Conservation (phyloP, 345 rosid genomes). For the Microcos paniculata region DNA sequence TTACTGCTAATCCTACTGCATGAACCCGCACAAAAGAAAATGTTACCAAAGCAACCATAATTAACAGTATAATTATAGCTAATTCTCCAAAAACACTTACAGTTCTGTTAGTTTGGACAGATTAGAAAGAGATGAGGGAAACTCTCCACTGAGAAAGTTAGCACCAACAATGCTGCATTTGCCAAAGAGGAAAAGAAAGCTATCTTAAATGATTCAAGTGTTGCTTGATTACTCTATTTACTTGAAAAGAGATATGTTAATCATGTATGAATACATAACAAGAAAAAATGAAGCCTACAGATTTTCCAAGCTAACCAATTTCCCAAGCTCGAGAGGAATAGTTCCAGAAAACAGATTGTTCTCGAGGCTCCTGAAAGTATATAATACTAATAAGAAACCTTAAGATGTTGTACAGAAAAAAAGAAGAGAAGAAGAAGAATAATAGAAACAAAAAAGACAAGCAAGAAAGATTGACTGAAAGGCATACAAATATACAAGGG, state of each 20-base stretch:
- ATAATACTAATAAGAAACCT: not conserved
- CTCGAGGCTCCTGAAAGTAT: slow-evolving; percentile 17
- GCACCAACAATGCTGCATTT: too few species aligned
- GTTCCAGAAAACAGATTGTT: slow-evolving; percentile 19
- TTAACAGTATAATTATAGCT: too few species aligned
- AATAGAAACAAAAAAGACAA: not conserved
- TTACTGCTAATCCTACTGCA: too few species aligned
- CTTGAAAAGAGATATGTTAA: too few species aligned
- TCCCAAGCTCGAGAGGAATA: too few species aligned
- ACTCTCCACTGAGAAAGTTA: too few species aligned
- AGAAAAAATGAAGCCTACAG: too few species aligned
- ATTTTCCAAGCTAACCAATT: too few species aligned
- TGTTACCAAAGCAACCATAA: not conserved
- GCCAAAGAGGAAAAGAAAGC: too few species aligned
- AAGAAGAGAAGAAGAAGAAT: not conserved
- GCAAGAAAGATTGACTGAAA: not conserved
- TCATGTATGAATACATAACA: too few species aligned
- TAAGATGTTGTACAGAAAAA: not conserved
- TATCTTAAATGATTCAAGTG: too few species aligned
- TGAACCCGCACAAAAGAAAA: not conserved
- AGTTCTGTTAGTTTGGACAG: slow-evolving; percentile 19
- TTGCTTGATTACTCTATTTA: too few species aligned
- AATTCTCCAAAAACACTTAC: slow-evolving; percentile 1
- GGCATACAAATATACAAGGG: slow-evolving; percentile 38
- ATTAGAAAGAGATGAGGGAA: slow-evolving; percentile 10